Base-by-base conservation (phyloP, 2,329 filamentous ascomycete genomes). In the Bipolaris sorokiniana region DNA sequence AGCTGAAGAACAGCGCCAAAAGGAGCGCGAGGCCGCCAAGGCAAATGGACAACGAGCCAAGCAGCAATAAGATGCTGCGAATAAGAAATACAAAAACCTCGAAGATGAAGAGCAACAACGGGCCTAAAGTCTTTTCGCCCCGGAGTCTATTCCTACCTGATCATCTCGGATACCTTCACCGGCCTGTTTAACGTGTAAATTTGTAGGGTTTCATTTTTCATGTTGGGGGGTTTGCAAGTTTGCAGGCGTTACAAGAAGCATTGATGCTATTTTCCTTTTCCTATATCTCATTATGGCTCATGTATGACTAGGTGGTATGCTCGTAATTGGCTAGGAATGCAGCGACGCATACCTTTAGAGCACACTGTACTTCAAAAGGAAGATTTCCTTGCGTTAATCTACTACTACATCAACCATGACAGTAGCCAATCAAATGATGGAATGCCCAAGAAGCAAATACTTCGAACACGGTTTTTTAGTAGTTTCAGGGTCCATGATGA, bases 1-100 rank as follows among this genome's bases (percentile, higher is more conserved):
- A 59, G 87, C 90, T 18, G 90, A 93, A 80, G 90, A 94, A 81
- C 82, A 83, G 60, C 78, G 81, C 49, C 78, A 84, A 13, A 82
- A 82, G 59, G 81, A 81, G 61, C 72, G 89, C 44, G 76, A 81
- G 56, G 69, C 62, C 20, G 54, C 63, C 34, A 59, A 61, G 42
- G 36, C 41, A 33, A 66, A 59, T 54, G 57, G 64, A 26, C 61
- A 62, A 9, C 51, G 61, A 46, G 59, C 62, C 7, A 62, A 66
- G 49, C 51, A 65, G 51, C 50, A 64, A 33, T 50, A 63, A 45
- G 37, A 62, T 31, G 61, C 67, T 50, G 62, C 67, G 15, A 56
- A 68, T n/a, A 63, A 69, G 56, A 66, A 70, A 51, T 60, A 70
- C 28, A 44, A 58, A 10, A 65, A 65, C 38, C 46, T 58, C 13